phyloP scores from a whole-genome alignment of 345 rosid genomes.

The Pugionium dolabratum region DNA sequence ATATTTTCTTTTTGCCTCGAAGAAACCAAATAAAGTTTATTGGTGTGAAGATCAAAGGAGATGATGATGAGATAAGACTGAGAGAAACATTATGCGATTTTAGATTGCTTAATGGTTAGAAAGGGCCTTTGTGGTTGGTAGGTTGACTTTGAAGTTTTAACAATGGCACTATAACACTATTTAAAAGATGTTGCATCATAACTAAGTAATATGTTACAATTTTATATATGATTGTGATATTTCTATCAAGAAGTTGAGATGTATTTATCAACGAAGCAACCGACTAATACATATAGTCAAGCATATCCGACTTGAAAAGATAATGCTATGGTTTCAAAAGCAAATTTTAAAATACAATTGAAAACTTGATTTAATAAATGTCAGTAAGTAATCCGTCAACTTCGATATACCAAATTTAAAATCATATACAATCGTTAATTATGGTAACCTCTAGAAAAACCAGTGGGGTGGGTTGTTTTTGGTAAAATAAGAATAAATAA shows the following conservation, averaged over 20 bases:
- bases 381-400: too few relatives aligned
- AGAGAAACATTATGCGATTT: conserved; percentile 11
- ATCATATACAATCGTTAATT: too few relatives aligned
- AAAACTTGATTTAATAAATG: too few relatives aligned
- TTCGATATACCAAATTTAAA: too few relatives aligned
- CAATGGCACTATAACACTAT: conserved; percentile 22
- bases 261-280: conserved; percentile 31
- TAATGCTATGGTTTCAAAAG: too few relatives aligned
- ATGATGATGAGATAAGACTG: conserved; percentile 6
- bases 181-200: conserved; percentile 30
- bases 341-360: too few relatives aligned
- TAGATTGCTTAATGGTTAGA: conserved; percentile 32
- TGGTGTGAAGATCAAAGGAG: conserved; percentile 13
- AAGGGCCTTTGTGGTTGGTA: conserved; percentile 20
- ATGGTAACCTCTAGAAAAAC: too few relatives aligned
- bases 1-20: too few relatives aligned
- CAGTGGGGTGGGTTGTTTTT: too few relatives aligned
- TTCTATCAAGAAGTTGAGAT: conserved; percentile 35
- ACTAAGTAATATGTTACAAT: conserved; percentile 14
- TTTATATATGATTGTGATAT: conserved; percentile 27
- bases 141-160: conserved; percentile 38
- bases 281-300: too few relatives aligned
- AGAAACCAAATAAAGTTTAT: too few relatives aligned
- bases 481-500: too few relatives aligned
- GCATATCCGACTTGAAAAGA: conserved; percentile 8